A percentile compares a stretch with the other conserved stretches of the same genome.
Evolutionary conservation across 768 basidiomycete species (phyloP).

Genomic region (Lentinula boryana): DNA sequence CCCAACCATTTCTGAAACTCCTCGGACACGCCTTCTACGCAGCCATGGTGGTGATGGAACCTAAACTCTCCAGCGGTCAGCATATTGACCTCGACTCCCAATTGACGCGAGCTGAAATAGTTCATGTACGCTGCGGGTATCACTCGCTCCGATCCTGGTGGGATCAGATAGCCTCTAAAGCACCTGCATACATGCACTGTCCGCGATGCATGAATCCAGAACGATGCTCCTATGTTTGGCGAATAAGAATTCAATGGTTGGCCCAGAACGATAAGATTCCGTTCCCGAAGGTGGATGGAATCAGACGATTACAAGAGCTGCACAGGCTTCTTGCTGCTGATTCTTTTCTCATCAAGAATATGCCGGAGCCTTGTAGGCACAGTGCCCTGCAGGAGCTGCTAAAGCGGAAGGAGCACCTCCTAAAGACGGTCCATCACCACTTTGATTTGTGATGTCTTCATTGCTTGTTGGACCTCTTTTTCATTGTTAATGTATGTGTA

Average conservation of each 20-base stretch:
- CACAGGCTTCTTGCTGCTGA: conserved; percentile 24
- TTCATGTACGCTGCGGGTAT: conserved; percentile 28
- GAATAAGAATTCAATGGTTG: conserved; percentile 25
- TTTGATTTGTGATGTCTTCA: conserved; percentile 24
- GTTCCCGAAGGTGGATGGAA: conserved; percentile 25
- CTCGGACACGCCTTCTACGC: conserved; percentile 29
- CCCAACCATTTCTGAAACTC: conserved; percentile 14
- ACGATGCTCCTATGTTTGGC: conserved; percentile 32
- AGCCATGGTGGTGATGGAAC: conserved; percentile 21
- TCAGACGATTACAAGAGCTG: conserved; percentile 27
- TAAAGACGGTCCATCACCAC: conserved; percentile 29
- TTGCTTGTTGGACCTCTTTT: background rate
- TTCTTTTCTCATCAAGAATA: conserved; percentile 20
- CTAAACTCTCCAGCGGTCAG: conserved; percentile 13
- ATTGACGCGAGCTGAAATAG: conserved; percentile 21
- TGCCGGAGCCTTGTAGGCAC: conserved; percentile 29
- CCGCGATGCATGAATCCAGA: conserved; percentile 29
- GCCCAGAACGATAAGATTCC: conserved; percentile 15
- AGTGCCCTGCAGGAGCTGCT: conserved; percentile 27
- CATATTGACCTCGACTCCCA: conserved; percentile 11
- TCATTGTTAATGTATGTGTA: background rate
- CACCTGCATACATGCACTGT: conserved; percentile 23
- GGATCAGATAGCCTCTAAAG: conserved; percentile 21
- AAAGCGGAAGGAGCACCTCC: conserved; percentile 23
- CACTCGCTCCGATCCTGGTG: conserved; percentile 27